Evolutionary conservation across 169 alveolate genomes (phyloP), one percentile per base, ranked within the genome.

Genomic region (Cryptosporidium meleagridis): DNA sequence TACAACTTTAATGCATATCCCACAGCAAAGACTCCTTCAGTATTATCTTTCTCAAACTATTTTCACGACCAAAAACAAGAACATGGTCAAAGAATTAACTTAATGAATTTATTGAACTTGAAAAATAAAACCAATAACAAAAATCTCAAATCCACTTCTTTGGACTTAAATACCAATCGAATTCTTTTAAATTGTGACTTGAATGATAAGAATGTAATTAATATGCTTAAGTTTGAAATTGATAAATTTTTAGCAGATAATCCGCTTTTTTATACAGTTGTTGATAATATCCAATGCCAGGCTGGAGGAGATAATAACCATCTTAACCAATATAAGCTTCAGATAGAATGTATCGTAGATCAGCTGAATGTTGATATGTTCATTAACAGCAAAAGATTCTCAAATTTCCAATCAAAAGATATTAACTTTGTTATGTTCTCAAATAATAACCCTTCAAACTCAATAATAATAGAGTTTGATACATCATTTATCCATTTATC

Each of bases 401-500:
- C 89, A 3, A 80, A 62, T 16, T 80, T 80, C 68, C 39, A 33
- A 41, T 59, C 89, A 10, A 80, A 55, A 18, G 89, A 80, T 44
- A 62, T 80, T 3, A 80, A 80, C 68, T 37, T 65, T 53, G 73
- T 80, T 18, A 48, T 80, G 41, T n/a, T 51, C n/a, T 80, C 89
- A 35, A 80, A 41, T 26, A 62, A n/a, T 9, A 33, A 26, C 2
- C 33, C 61, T 1, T 61, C 72, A 12, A 62, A 80, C 21, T 80
- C 75, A 35, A 65, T 80, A 8, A 44, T 62, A 14, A 80, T 80
- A 33, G 89, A 80, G 39, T 80, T 80, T 29, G 89, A 80, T 41
- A 48, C 75, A 3, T 80, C 89, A 18, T 80, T 70, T 1, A 48
- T 80, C 29, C 33, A 41, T 23, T 44, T 80, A 33, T 69, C 55